Conservation (phyloP, 2,329 filamentous ascomycete genomes). For the Diaporthe nobilis region DNA sequence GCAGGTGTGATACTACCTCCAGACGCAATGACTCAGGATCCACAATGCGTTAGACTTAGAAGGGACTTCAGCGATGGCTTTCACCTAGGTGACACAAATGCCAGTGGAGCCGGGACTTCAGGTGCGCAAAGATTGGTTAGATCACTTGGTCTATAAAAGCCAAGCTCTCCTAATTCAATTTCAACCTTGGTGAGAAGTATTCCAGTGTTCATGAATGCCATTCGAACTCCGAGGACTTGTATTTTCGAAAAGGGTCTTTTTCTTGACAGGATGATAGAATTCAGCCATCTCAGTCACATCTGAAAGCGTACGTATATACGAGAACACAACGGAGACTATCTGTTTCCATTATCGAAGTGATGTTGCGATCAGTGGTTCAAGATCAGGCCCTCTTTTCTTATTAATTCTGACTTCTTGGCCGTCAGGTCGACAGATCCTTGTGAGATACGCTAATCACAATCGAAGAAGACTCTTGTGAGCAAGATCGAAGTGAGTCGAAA, state of each 20-base stretch:
- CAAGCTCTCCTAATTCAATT: background rate
- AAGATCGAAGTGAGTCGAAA: background rate
- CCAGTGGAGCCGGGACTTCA: background rate
- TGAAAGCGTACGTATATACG: background rate
- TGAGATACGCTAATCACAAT: background rate
- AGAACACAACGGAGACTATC: background rate
- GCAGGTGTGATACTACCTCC: background rate
- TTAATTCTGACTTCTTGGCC: background rate
- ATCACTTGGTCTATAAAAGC: background rate
- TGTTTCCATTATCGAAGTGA: background rate
- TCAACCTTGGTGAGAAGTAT: background rate
- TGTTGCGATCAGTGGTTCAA: background rate
- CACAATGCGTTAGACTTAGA: background rate
- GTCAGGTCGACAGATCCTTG: background rate
- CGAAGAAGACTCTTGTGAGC: background rate
- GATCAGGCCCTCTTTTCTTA: background rate
- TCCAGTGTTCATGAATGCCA: background rate
- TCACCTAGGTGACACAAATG: background rate
- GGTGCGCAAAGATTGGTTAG: background rate
- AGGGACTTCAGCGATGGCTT: background rate
- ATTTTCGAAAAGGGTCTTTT: background rate
- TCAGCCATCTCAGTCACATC: background rate
- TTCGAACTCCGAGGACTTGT: background rate
- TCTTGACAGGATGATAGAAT: background rate
- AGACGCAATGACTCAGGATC: background rate